A percentile compares a stretch with the other conserved stretches of the same genome.
Conservation (phyloP, 768 basidiomycete genomes). For the Calocera viscosa region DNA sequence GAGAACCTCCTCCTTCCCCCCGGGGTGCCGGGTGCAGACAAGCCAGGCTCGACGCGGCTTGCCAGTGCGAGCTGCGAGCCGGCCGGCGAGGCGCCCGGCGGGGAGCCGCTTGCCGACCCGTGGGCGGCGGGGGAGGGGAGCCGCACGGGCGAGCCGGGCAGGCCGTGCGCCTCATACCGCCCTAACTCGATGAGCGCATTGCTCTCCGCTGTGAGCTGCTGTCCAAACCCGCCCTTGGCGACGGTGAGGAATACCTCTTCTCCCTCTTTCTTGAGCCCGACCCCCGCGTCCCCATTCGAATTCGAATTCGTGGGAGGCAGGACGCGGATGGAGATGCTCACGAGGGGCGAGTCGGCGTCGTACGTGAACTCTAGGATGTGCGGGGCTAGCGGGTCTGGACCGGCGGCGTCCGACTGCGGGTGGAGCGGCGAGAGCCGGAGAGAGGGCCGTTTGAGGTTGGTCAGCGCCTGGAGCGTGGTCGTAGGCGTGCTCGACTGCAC, state of each 20-base stretch:
- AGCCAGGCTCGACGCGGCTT: background rate
- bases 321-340: constrained; percentile 66
- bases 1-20: background rate
- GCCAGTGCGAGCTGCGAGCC: background rate
- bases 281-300: constrained; percentile 17
- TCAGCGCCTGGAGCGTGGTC: constrained; percentile 84
- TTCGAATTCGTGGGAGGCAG: constrained; percentile 41
- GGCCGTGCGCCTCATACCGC: constrained; percentile 42
- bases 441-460: constrained; percentile 86
- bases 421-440: constrained; percentile 58
- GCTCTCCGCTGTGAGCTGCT: constrained; percentile 57
- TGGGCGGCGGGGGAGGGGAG: background rate
- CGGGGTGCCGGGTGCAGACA: background rate
- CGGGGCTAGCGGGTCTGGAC: constrained; percentile 31
- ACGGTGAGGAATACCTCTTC: constrained; percentile 50
- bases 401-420: constrained; percentile 27
- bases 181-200: constrained; percentile 71
- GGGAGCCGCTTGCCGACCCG: background rate
- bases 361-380: constrained; percentile 85
- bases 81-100: background rate
- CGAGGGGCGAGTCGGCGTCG: constrained; percentile 80
- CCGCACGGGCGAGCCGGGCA: background rate
- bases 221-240: constrained; percentile 74
- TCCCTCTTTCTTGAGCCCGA: constrained; percentile 42
- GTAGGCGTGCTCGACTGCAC: constrained; percentile 37